Percentiles rank a stretch among this genome's conserved stretches.
These are phyloP conservation scores for Evernia prunastri DNA, from an alignment of 495 filamentous ascomycete species.

Conservation along the genomic window DNA sequence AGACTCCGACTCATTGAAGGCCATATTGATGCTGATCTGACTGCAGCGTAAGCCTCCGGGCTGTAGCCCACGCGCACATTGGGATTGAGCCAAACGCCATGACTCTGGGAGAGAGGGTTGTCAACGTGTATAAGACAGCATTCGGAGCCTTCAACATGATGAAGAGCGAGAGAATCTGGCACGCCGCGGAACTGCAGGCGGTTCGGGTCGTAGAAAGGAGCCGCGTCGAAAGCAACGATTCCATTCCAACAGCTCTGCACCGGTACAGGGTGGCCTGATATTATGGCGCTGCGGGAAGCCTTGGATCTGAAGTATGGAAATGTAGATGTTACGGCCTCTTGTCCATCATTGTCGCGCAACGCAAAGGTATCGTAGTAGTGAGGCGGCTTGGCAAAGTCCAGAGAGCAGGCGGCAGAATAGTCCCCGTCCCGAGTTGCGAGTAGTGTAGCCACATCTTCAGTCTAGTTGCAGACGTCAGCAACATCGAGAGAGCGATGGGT, in stretches of 20 bases:
- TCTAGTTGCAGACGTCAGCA: conserved; percentile 32
- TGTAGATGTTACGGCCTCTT: conserved; percentile 53
- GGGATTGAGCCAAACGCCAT: conserved; percentile 73
- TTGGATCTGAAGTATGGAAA: conserved; percentile 73
- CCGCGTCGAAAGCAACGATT: conserved; percentile 56
- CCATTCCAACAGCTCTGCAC: conserved; percentile 84
- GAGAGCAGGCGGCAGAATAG: conserved; percentile 75
- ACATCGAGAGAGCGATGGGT: not conserved
- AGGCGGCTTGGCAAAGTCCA: conserved; percentile 68
- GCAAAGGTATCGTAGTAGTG: conserved; percentile 81
- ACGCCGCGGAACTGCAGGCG: conserved; percentile 65
- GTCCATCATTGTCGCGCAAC: conserved; percentile 61
- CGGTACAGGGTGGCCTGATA: conserved; percentile 50
- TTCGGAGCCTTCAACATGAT: conserved; percentile 71
- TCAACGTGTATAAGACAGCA: conserved; percentile 81
- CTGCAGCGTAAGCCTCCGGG: conserved; percentile 47
- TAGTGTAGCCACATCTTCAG: conserved; percentile 60
- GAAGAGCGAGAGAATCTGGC: conserved; percentile 56
- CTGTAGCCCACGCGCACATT: conserved; percentile 70
- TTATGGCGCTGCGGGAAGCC: conserved; percentile 52
- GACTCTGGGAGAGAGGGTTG: conserved; percentile 46
- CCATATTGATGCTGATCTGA: conserved; percentile 42
- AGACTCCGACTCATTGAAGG: conserved; percentile 32
- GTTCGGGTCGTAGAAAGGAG: conserved; percentile 47
- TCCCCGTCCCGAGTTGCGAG: conserved; percentile 63